Evolutionary conservation across 352 stramenopile species (phyloP).

Genomic region (Globisporangium apiculatum): DNA sequence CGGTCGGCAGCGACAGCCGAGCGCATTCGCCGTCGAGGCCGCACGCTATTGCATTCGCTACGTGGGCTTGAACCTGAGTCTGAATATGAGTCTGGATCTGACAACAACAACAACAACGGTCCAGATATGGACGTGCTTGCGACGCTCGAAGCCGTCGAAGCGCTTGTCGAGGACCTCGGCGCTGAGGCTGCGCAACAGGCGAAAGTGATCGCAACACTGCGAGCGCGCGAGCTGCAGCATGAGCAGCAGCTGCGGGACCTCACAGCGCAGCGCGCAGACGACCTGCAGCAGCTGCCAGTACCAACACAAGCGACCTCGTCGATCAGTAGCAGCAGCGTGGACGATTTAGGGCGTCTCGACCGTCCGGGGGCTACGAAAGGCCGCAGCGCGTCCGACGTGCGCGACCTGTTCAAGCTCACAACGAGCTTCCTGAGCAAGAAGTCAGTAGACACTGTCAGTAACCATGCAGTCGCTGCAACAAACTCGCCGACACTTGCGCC

Average conservation of each 20-base stretch:
- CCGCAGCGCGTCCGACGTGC: constrained; percentile 34
- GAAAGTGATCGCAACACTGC: constrained; percentile 28
- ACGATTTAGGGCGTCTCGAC: constrained; percentile 17
- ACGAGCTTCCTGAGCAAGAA: constrained; percentile 17
- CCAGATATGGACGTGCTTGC: constrained; percentile 18
- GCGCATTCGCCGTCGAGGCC: constrained; percentile 10
- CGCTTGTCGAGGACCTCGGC: constrained; percentile 49
- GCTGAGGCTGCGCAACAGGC: constrained; percentile 40
- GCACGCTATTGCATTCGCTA: constrained; percentile 13
- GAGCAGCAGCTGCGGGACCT: constrained; percentile 28
- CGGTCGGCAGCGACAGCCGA: constrained; percentile 3
- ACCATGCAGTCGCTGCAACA: background rate
- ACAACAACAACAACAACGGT: constrained; percentile 3
- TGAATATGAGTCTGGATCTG: too few relatives aligned
- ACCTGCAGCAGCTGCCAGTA: background rate
- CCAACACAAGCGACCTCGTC: constrained; percentile 13
- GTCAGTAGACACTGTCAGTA: background rate
- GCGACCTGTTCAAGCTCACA: constrained; percentile 43
- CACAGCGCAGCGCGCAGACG: constrained; percentile 12
- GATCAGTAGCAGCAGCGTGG: constrained; percentile 3
- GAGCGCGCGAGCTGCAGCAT: constrained; percentile 18
- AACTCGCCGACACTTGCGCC: constrained; percentile 8
- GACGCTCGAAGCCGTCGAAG: constrained; percentile 25
- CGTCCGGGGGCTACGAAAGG: constrained; percentile 14
- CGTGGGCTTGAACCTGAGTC: constrained; percentile 10